Conservation (phyloP, 768 basidiomycete genomes). For the Serendipita sp. region DNA sequence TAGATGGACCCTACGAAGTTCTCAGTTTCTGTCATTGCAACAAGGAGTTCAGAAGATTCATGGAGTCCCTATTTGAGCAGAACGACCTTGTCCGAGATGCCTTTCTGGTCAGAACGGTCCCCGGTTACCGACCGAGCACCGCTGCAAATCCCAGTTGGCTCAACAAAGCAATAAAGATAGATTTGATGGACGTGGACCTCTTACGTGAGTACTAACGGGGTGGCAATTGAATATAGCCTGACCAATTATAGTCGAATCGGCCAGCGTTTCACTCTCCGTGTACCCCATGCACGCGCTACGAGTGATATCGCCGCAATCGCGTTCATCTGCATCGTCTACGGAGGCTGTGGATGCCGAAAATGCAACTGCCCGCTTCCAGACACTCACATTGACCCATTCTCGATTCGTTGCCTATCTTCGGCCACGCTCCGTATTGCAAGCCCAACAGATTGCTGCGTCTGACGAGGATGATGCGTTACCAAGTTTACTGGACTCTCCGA, state of each 20-base stretch:
- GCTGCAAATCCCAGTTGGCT: not conserved
- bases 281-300: slow-evolving; percentile 2
- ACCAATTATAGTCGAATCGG: slow-evolving; percentile 2
- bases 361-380: not conserved
- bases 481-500: not conserved
- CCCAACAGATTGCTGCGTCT: not conserved
- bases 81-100: not conserved
- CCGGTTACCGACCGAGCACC: not conserved
- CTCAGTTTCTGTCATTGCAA: not conserved
- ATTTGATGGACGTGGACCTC: not conserved
- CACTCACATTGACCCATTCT: not conserved
- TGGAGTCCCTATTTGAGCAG: not conserved
- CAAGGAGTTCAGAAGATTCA: not conserved
- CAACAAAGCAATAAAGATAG: not conserved
- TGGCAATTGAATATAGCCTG: not conserved
- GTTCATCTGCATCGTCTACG: not conserved
- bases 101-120: not conserved
- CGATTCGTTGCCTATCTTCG: slow-evolving; percentile 6
- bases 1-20: not conserved
- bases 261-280: not conserved
- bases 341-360: not conserved
- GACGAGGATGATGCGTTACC: not conserved
- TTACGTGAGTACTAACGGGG: not conserved
- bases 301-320: not conserved
- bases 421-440: not conserved